phyloP scores from a whole-genome alignment of 805 yeast genomes.

The Metschnikowia cerradonensis region DNA sequence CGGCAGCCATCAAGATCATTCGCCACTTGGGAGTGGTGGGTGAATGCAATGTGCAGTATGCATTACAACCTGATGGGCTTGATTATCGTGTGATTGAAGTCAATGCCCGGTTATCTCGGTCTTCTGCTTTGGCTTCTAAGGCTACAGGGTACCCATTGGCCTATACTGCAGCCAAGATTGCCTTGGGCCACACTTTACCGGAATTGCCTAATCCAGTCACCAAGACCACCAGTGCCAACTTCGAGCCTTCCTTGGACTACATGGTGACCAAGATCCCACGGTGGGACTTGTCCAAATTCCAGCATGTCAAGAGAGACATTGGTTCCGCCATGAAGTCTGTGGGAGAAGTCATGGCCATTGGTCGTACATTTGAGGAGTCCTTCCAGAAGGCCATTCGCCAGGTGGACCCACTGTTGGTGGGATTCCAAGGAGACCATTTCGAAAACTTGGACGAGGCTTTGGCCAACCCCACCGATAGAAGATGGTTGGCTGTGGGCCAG shows the following conservation, averaged over 20 bases:
- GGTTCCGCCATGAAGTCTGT: slow-evolving; percentile 98
- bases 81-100: slow-evolving; percentile 97
- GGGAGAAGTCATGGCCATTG: slow-evolving; percentile 99
- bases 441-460: slow-evolving; percentile 76
- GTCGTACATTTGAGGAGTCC: slow-evolving; percentile 95
- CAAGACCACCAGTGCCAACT: slow-evolving; percentile 91
- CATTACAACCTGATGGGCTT: slow-evolving; percentile 90
- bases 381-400: slow-evolving; percentile 97
- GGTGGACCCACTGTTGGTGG: slow-evolving; percentile 85
- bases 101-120: slow-evolving; percentile 93
- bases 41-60: slow-evolving; percentile 97
- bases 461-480: slow-evolving; percentile 87
- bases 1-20: slow-evolving; percentile 95
- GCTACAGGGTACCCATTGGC: slow-evolving; percentile 99
- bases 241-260: slow-evolving; percentile 95
- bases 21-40: slow-evolving; percentile 98
- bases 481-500: slow-evolving; percentile 98
- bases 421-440: slow-evolving; percentile 82
- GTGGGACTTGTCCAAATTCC: slow-evolving; percentile 96
- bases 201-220: slow-evolving; percentile 96
- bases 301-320: slow-evolving; percentile 87
- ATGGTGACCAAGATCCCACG: slow-evolving; percentile 96
- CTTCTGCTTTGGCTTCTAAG: slow-evolving; percentile 96
- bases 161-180: slow-evolving; percentile 97
- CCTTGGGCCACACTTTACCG: slow-evolving; percentile 89